Conservation (phyloP, 768 basidiomycete species). For the Tulasnella sp. region DNA sequence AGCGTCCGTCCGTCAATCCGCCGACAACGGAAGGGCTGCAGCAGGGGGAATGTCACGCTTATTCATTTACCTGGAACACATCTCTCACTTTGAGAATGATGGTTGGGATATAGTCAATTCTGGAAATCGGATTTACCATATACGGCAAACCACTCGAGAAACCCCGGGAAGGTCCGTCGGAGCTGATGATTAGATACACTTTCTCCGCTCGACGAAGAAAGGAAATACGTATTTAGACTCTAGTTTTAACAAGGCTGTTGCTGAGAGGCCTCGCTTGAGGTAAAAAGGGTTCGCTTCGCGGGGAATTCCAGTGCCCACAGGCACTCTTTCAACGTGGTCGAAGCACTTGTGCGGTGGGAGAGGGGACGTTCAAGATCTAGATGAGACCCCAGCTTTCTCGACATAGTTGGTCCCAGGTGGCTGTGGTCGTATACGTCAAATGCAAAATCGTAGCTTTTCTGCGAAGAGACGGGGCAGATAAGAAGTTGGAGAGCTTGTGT, state of each 20-base stretch:
- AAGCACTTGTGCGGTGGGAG: neutral
- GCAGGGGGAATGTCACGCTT: neutral
- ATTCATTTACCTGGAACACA: neutral
- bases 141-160: neutral
- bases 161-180: neutral
- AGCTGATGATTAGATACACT: neutral
- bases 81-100: neutral
- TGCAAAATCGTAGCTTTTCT: neutral
- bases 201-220: neutral
- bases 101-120: neutral
- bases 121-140: neutral
- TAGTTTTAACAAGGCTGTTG: neutral
- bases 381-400: neutral
- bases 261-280: neutral
- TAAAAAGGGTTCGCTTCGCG: neutral
- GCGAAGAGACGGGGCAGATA: neutral
- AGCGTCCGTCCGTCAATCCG: too few species aligned
- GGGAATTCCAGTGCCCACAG: neutral
- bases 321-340: neutral
- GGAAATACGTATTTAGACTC: neutral
- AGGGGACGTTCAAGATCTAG: neutral
- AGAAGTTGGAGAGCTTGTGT: neutral
- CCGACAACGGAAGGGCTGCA: too few species aligned
- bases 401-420: neutral
- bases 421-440: neutral